Evolutionary conservation across 2,329 filamentous ascomycete species (phyloP).

Genomic region (Beauveria rudraprayagi): DNA sequence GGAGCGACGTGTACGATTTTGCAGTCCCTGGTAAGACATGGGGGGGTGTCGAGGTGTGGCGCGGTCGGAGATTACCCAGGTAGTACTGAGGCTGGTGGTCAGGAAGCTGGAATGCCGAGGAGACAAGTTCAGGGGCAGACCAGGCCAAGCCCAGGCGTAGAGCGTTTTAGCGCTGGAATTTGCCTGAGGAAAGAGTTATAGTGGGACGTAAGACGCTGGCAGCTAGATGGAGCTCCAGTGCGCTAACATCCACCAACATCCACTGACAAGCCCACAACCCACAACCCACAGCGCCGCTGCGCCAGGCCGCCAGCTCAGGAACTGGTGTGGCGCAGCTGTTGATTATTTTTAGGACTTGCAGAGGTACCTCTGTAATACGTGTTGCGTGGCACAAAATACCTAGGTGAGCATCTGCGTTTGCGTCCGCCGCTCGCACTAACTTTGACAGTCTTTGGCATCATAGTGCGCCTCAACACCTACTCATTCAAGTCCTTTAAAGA

Average conservation of each 20-base stretch:
- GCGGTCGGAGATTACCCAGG: not conserved
- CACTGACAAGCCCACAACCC: not conserved
- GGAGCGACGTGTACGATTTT: not conserved
- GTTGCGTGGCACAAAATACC: too few species aligned
- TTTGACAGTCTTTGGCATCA: too few species aligned
- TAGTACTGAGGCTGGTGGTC: not conserved
- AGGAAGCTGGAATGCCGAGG: not conserved
- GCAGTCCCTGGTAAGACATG: conserved; percentile 1
- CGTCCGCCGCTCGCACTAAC: not conserved
- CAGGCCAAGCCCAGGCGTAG: too few species aligned
- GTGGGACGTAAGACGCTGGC: not conserved
- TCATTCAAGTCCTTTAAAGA: not conserved
- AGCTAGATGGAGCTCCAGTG: not conserved
- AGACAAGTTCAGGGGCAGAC: not conserved
- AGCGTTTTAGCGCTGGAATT: not conserved
- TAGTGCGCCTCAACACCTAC: too few species aligned
- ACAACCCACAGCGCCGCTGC: not conserved
- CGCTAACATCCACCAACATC: not conserved
- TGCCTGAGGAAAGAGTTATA: not conserved
- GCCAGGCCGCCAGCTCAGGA: not conserved
- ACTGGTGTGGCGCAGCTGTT: not conserved
- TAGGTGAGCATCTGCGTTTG: not conserved
- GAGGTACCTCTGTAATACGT: too few species aligned
- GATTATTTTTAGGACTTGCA: not conserved
- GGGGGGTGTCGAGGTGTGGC: conserved; percentile 1